Conservation (phyloP, 2,329 filamentous ascomycete genomes). For the Diaporthe citriasiana region DNA sequence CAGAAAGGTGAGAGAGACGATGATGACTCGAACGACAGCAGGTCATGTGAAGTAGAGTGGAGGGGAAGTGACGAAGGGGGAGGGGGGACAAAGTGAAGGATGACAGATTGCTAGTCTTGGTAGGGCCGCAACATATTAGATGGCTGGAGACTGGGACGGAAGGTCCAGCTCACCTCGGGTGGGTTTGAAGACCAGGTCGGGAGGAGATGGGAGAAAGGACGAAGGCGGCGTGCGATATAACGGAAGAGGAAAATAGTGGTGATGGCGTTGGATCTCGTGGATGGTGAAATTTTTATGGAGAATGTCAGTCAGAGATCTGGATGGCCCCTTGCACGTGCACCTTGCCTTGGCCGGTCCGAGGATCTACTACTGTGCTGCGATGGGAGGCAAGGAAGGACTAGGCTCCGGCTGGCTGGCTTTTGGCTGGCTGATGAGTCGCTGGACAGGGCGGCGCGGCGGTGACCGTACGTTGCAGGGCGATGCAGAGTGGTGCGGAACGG, state of each 20-base stretch:
- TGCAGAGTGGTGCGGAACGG: not conserved
- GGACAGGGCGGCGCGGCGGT: slow-evolving; percentile 14
- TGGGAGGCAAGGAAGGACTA: not conserved
- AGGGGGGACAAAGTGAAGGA: slow-evolving; percentile 36
- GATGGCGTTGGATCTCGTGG: slow-evolving; percentile 29
- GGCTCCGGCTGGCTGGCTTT: slow-evolving; percentile 1
- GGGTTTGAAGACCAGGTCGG: slow-evolving; percentile 39
- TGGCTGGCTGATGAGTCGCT: not conserved
- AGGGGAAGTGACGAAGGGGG: slow-evolving; percentile 29
- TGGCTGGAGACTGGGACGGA: slow-evolving; percentile 41
- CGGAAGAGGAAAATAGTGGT: slow-evolving; percentile 21
- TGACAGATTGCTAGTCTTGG: slow-evolving; percentile 34
- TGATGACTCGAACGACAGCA: slow-evolving; percentile 27
- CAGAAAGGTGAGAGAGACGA: slow-evolving; percentile 25
- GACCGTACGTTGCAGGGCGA: not conserved
- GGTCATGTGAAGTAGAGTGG: slow-evolving; percentile 26
- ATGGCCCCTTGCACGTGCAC: slow-evolving; percentile 34
- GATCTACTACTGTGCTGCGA: slow-evolving; percentile 11
- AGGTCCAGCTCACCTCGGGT: slow-evolving; percentile 41
- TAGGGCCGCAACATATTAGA: slow-evolving; percentile 39
- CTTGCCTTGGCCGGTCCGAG: slow-evolving; percentile 27
- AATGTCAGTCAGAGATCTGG: slow-evolving; percentile 24
- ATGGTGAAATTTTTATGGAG: slow-evolving; percentile 42
- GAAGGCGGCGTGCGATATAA: slow-evolving; percentile 37
- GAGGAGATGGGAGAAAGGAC: slow-evolving; percentile 7